These are phyloP conservation scores for Harringtonia lauricola DNA, from an alignment of 2,329 filamentous ascomycete genomes.

Conservation along the genomic window DNA sequence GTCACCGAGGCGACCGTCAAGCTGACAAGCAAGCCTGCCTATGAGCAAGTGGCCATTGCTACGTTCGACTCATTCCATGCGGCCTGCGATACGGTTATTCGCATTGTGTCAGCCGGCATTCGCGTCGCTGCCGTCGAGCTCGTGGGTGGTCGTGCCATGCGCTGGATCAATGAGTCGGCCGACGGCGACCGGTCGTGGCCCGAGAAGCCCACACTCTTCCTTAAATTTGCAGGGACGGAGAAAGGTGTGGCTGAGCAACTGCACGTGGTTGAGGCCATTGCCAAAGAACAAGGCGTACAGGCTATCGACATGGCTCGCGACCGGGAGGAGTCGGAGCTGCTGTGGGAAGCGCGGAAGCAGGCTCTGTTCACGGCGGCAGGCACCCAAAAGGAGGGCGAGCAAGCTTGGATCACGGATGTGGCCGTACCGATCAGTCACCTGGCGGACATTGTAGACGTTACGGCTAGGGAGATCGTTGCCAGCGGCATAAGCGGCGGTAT, in stretches of 20 bases:
- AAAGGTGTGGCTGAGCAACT: constrained; percentile 49
- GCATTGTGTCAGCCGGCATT: constrained; percentile 37
- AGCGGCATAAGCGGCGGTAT: constrained; percentile 45
- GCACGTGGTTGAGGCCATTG: constrained; percentile 33
- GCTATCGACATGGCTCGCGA: constrained; percentile 58
- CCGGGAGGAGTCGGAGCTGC: constrained; percentile 52
- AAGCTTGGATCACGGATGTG: constrained; percentile 74
- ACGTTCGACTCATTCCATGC: constrained; percentile 47
- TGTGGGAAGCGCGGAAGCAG: constrained; percentile 68
- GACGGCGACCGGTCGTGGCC: constrained; percentile 47
- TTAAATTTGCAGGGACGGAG: constrained; percentile 61
- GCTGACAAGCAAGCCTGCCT: constrained; percentile 50
- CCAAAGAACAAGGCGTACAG: constrained; percentile 30
- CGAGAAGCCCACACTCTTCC: constrained; percentile 60
- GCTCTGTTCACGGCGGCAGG: constrained; percentile 64
- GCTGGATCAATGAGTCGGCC: constrained; percentile 1
- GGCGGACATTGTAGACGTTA: constrained; percentile 52
- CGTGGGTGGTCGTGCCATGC: background rate
- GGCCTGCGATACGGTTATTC: constrained; percentile 52
- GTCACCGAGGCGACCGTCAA: constrained; percentile 36
- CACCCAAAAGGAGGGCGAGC: constrained; percentile 43
- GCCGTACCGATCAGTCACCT: constrained; percentile 64
- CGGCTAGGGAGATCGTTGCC: background rate
- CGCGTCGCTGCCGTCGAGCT: constrained; percentile 4
- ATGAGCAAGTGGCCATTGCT: constrained; percentile 54